Percentiles rank a stretch among this genome's conserved stretches.
phyloP scores from a whole-genome alignment of 2,329 filamentous ascomycete genomes.

The Aspergillus amoenus region DNA sequence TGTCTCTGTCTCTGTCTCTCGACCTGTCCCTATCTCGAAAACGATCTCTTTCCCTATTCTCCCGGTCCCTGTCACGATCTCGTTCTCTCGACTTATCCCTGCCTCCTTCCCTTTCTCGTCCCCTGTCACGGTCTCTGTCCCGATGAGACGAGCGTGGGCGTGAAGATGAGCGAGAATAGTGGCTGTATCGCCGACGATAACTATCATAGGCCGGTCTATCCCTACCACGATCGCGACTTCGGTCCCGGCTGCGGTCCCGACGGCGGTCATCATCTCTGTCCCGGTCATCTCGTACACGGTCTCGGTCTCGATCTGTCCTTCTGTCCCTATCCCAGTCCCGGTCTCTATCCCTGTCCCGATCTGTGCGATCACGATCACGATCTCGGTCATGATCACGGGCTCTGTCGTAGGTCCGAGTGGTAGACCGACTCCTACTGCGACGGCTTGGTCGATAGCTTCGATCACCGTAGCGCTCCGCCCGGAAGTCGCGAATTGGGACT shows the following conservation, averaged over 20 bases:
- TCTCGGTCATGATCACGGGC: slow-evolving; percentile 27
- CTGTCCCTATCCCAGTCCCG: slow-evolving; percentile 4
- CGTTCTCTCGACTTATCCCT: slow-evolving; percentile 6
- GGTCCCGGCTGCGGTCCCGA: slow-evolving; percentile 17
- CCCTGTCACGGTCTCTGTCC: slow-evolving; percentile 14
- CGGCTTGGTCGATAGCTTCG: slow-evolving; percentile 34
- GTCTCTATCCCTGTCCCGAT: not conserved
- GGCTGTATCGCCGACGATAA: slow-evolving; percentile 26
- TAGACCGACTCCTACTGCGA: slow-evolving; percentile 37
- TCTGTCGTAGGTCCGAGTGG: slow-evolving; percentile 25
- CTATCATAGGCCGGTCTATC: slow-evolving; percentile 18
- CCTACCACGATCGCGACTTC: slow-evolving; percentile 8
- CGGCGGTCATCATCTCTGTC: slow-evolving; percentile 22
- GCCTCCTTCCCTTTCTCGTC: slow-evolving; percentile 11
- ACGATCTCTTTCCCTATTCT: slow-evolving; percentile 15
- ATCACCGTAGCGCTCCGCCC: slow-evolving; percentile 28
- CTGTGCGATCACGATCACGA: slow-evolving; percentile 10
- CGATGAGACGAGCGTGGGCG: slow-evolving; percentile 11
- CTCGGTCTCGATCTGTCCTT: slow-evolving; percentile 11
- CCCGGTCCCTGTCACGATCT: slow-evolving; percentile 15
- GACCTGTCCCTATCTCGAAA: slow-evolving; percentile 10
- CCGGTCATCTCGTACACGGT: slow-evolving; percentile 13
- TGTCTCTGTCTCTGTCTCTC: slow-evolving; percentile 9
- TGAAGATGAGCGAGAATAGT: slow-evolving; percentile 26
- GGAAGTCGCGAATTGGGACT: slow-evolving; percentile 31